Evolutionary conservation across 2,329 filamentous ascomycete species (phyloP), one percentile per base, ranked within the genome.

Genomic region (Pleoardoris graminearum): DNA sequence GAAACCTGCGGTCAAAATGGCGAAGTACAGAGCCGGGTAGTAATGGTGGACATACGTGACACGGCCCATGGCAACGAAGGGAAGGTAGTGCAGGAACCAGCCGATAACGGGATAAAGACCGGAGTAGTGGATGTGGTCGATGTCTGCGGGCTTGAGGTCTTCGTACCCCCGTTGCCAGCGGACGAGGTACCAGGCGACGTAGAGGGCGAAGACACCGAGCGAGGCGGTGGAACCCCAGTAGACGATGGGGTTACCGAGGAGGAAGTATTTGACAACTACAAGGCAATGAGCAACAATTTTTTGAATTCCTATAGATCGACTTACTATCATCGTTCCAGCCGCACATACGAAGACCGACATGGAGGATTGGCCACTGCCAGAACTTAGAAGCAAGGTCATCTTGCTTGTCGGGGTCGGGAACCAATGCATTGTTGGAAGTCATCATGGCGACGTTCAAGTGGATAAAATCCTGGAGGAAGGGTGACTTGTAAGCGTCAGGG

Each of bases 1-100:
- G 82, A 99, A 99, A 48, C 92, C 93, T 57, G 92, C 85, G 14
- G 84, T 85, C 39, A 99, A 80, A 60, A 99, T 96, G 65, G 94
- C 92, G 74, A 97, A 99, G 80, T 97, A 99, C 10, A 99, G 84
- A 8, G 94, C 94, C 10, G 94, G 94, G 75, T 97, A 99, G 81
- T 99, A 99, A 79, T 99, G 94, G 75, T 99, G 94, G 49, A 99
- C 94, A 69, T 99, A 99, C 14, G 94, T 99, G 55, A 99, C 94
- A 81, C 94, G 90, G 10, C 91, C 94, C 95, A 99, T 99, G 69
- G 94, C 85, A 67, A 96, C 85, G 76, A 97, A 99, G 0, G 94
- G 94, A 57, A 96, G 78, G 74, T 97, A 99, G 77, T 99, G 94
- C 43, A 99, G 82, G 76, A 96, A 87, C 94, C 94, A 99, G 57